Evolutionary conservation across 2,329 filamentous ascomycete species (phyloP).

Genomic region (Basipetospora chlamydospora): DNA sequence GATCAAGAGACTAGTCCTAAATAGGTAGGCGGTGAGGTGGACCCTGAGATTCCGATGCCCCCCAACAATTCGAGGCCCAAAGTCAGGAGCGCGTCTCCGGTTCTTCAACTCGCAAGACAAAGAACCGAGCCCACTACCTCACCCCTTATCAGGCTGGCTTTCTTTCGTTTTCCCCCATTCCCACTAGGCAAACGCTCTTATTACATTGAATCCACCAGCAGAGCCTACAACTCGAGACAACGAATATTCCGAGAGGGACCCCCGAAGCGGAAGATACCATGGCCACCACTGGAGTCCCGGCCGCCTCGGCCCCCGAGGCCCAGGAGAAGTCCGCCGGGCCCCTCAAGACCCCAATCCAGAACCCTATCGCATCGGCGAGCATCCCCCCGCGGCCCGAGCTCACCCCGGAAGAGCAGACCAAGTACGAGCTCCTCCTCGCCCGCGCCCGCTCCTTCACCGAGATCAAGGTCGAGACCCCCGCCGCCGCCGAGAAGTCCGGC

Average conservation of each 20-base stretch:
- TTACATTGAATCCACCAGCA: background rate
- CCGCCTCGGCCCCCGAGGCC: slow-evolving; percentile 5
- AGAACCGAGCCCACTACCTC: background rate
- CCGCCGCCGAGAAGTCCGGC: slow-evolving; percentile 43
- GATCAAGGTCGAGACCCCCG: slow-evolving; percentile 33
- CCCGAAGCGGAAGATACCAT: background rate
- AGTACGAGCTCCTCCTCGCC: slow-evolving; percentile 66
- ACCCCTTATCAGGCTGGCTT: too few relatives aligned
- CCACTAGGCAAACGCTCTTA: background rate
- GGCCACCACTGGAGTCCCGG: background rate
- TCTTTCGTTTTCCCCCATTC: too few relatives aligned
- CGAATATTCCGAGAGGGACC: background rate
- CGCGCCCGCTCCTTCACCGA: slow-evolving; percentile 58
- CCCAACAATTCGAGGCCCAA: too few relatives aligned
- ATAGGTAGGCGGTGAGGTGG: background rate
- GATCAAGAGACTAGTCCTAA: background rate
- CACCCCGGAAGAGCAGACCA: slow-evolving; percentile 61
- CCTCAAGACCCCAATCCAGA: background rate
- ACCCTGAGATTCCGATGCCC: background rate
- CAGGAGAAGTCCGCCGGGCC: background rate
- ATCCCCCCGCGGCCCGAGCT: slow-evolving; percentile 36
- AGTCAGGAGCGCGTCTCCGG: background rate
- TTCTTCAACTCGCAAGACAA: background rate
- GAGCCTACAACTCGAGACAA: too few relatives aligned
- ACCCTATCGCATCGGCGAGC: background rate